These are phyloP conservation scores for Aspergillus sp. DNA, from an alignment of 2,329 filamentous ascomycete species.

Conservation along the genomic window DNA sequence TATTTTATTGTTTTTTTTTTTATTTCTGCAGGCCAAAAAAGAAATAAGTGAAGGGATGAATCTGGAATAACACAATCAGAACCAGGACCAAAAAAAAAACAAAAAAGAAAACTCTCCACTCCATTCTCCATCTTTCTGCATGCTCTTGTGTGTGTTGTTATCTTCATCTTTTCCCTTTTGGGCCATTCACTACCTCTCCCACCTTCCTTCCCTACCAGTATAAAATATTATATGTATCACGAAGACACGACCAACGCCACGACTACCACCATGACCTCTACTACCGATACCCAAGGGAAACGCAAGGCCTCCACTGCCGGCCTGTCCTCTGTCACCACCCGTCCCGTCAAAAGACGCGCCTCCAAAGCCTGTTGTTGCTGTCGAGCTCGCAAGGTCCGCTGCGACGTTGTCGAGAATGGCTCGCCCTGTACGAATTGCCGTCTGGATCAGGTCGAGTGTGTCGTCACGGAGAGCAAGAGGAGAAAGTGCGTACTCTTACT, in stretches of 20 bases:
- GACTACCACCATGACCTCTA: conserved; percentile 6
- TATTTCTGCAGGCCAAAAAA: too few relatives aligned
- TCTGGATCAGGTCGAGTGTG: conserved; percentile 43
- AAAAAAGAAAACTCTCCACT: conserved; percentile 18
- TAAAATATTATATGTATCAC: background rate
- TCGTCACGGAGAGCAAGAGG: conserved; percentile 71
- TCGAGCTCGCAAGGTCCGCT: conserved; percentile 80
- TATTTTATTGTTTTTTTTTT: too few relatives aligned
- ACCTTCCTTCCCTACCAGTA: conserved; percentile 1
- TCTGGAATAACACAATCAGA: background rate
- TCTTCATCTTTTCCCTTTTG: background rate
- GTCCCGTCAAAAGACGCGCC: conserved; percentile 71
- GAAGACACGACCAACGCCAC: background rate
- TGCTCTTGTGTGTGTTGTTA: background rate
- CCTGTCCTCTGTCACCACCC: conserved; percentile 41
- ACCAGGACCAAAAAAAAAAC: conserved; percentile 4
- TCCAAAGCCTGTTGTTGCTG: conserved; percentile 86
- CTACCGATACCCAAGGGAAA: conserved; percentile 38
- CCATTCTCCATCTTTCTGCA: conserved; percentile 14
- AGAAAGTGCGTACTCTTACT: conserved; percentile 43
- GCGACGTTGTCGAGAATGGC: conserved; percentile 81
- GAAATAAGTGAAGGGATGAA: background rate
- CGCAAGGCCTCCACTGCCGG: conserved; percentile 51
- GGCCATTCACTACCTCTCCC: conserved; percentile 1
- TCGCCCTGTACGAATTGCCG: conserved; percentile 82